phyloP scores from a whole-genome alignment of 2,329 filamentous ascomycete genomes.

The Penicillium sp. region DNA sequence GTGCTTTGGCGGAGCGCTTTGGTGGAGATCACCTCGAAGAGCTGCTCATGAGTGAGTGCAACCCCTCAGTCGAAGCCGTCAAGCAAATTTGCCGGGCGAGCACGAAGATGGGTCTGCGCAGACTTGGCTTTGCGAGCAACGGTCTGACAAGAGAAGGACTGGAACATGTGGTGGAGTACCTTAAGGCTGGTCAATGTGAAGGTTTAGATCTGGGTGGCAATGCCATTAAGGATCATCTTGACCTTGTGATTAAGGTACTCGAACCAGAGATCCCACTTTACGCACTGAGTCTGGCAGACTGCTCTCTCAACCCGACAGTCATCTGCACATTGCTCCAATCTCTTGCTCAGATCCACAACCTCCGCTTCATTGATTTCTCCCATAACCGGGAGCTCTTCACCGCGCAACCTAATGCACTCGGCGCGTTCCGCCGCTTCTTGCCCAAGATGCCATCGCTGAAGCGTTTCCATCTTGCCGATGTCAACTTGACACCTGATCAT shows the following conservation, averaged over 20 bases:
- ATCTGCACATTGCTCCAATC: constrained; percentile 75
- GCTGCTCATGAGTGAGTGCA: constrained; percentile 78
- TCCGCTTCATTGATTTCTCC: constrained; percentile 89
- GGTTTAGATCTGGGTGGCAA: constrained; percentile 90
- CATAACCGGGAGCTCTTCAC: constrained; percentile 83
- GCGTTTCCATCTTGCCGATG: constrained; percentile 82
- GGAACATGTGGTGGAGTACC: constrained; percentile 72
- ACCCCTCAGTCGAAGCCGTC: constrained; percentile 69
- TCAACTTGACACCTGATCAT: constrained; percentile 81
- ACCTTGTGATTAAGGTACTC: constrained; percentile 38
- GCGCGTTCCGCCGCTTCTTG: constrained; percentile 76
- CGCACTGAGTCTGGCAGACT: constrained; percentile 83
- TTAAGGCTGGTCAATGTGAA: constrained; percentile 76
- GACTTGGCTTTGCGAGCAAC: constrained; percentile 83
- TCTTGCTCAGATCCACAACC: constrained; percentile 67
- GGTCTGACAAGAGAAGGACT: constrained; percentile 72
- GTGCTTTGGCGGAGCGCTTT: constrained; percentile 73
- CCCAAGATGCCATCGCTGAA: constrained; percentile 77
- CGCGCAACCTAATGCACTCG: constrained; percentile 70
- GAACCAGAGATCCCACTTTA: constrained; percentile 61
- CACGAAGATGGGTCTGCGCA: constrained; percentile 72
- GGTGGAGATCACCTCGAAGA: constrained; percentile 77
- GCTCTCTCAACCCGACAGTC: constrained; percentile 72
- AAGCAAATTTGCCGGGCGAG: constrained; percentile 77
- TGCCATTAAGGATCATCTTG: constrained; percentile 60